Conservation (phyloP, 1,284 basidiomycete genomes). For the Clitocybe nebularis region DNA sequence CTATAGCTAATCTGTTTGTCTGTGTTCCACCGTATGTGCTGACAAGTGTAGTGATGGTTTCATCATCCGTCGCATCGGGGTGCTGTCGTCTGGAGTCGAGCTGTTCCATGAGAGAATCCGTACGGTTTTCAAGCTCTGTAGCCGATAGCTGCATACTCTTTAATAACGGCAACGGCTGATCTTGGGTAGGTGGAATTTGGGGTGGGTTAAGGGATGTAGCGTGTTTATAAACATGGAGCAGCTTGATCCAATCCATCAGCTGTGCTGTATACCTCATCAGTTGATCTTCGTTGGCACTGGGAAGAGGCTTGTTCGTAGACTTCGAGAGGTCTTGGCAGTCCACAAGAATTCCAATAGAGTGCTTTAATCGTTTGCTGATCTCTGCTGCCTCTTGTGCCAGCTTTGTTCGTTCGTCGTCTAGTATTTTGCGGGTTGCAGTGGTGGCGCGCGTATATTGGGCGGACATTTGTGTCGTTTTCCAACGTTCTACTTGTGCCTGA, state of each 20-base stretch:
- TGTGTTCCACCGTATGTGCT: not conserved
- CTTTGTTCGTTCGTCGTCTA: slow-evolving; percentile 20
- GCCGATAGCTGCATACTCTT: too few relatives aligned
- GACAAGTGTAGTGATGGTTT: too few relatives aligned
- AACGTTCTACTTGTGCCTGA: slow-evolving; percentile 20
- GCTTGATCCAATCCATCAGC: slow-evolving; percentile 29
- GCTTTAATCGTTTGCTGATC: slow-evolving; percentile 18
- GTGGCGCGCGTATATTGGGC: slow-evolving; percentile 26
- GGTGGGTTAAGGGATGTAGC: slow-evolving; percentile 7
- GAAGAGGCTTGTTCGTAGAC: slow-evolving; percentile 6
- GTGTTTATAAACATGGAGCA: slow-evolving; percentile 20
- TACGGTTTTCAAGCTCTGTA: too few relatives aligned
- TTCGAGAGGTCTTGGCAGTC: slow-evolving; percentile 22
- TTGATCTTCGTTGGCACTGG: slow-evolving; percentile 18
- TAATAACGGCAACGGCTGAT: slow-evolving; percentile 8
- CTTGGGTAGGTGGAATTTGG: slow-evolving; percentile 2
- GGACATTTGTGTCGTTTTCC: slow-evolving; percentile 27
- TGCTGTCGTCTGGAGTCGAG: too few relatives aligned
- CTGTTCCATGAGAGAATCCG: too few relatives aligned
- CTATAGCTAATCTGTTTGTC: not conserved
- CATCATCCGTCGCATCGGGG: too few relatives aligned
- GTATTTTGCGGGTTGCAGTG: slow-evolving; percentile 22
- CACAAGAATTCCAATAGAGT: slow-evolving; percentile 21
- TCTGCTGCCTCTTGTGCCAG: slow-evolving; percentile 19
- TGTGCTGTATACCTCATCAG: slow-evolving; percentile 26